phyloP scores from a whole-genome alignment of 2,329 filamentous ascomycete species.

The Fusarium xyrophilum region DNA sequence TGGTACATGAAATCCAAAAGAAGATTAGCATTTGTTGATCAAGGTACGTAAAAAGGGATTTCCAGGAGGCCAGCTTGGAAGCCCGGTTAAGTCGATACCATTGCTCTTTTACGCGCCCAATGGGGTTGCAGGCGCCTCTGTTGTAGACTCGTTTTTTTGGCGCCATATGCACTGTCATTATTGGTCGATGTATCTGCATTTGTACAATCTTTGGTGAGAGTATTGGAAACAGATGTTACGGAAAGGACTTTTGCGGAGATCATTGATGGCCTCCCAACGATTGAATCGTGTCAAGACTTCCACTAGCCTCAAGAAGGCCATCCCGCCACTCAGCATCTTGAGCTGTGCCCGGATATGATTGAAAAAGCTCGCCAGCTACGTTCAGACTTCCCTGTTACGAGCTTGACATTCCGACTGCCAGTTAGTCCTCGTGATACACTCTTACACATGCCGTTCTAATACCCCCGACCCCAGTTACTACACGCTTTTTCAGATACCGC shows the following conservation, averaged over 20 bases:
- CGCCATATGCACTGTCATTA: no score
- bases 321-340: not conserved
- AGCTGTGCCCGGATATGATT: not conserved
- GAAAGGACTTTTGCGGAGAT: slow-evolving; percentile 8
- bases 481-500: not conserved
- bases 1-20: no score
- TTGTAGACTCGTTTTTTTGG: no score
- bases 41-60: no score
- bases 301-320: not conserved
- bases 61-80: no score
- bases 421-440: not conserved
- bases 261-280: slow-evolving; percentile 10
- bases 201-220: not conserved
- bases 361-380: not conserved
- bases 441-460: no score
- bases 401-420: not conserved
- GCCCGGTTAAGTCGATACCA: no score
- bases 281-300: not conserved
- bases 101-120: no score
- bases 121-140: no score
- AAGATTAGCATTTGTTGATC: no score
- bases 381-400: not conserved
- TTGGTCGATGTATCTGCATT: no score
- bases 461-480: not conserved
- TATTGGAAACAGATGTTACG: not conserved